phyloP scores from a whole-genome alignment of 768 basidiomycete genomes.

The Mrakia hoshinonis region DNA sequence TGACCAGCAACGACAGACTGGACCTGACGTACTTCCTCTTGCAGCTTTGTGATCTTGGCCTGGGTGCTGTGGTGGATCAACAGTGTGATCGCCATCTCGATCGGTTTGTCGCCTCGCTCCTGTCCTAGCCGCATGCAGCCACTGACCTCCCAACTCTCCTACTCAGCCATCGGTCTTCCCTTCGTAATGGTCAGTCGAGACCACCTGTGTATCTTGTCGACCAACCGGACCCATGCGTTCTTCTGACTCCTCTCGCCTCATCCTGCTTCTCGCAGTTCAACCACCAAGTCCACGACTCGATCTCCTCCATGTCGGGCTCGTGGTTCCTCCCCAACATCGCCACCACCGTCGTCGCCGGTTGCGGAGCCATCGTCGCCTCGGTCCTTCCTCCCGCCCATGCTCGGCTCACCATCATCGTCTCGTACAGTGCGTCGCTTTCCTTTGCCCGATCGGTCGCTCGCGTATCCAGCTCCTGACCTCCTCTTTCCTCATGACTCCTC shows the following conservation, averaged over 20 bases:
- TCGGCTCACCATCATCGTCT: conserved; percentile 50
- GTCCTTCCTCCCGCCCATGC: conserved; percentile 48
- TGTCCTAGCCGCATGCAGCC: too few species aligned
- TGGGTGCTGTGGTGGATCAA: conserved; percentile 27
- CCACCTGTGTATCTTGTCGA: background rate
- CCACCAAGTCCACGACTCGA: conserved; percentile 50
- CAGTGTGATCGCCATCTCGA: conserved; percentile 7
- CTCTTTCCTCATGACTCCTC: background rate
- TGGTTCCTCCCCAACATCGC: conserved; percentile 75
- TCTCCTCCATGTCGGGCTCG: conserved; percentile 51
- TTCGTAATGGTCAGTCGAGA: conserved; percentile 8
- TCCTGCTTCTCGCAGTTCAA: conserved; percentile 40
- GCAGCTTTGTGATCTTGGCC: background rate
- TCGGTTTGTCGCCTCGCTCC: background rate
- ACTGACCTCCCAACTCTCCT: background rate
- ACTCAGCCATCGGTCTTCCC: conserved; percentile 2
- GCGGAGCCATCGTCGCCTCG: conserved; percentile 54
- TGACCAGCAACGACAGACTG: background rate
- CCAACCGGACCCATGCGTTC: background rate
- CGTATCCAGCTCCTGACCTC: background rate
- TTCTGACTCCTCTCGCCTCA: background rate
- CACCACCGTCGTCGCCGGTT: conserved; percentile 59
- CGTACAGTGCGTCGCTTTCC: conserved; percentile 40
- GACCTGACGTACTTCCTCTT: background rate
- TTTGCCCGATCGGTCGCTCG: background rate